Evolutionary conservation across 768 basidiomycete genomes (phyloP).

Genomic region (Pleurotus ostreatus): DNA sequence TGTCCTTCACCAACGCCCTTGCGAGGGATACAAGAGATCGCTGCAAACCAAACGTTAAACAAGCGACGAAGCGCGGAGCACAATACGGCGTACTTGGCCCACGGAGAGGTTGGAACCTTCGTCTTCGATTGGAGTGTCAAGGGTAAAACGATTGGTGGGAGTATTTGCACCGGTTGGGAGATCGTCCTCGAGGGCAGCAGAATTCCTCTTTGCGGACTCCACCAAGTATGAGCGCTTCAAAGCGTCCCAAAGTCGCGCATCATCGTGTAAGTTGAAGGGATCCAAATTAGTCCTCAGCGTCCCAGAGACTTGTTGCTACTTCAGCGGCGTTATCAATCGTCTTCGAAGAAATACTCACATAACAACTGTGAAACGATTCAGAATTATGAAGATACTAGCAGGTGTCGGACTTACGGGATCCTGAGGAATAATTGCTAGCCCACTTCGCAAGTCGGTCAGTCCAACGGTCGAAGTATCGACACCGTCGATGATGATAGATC

Average conservation of each 20-base stretch:
- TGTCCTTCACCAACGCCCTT: constrained; percentile 82
- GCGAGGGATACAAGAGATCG: constrained; percentile 85
- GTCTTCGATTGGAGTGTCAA: constrained; percentile 82
- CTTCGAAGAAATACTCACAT: constrained; percentile 27
- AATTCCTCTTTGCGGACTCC: constrained; percentile 37
- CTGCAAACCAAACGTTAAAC: constrained; percentile 26
- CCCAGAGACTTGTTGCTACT: constrained; percentile 55
- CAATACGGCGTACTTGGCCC: constrained; percentile 40
- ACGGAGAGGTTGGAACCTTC: constrained; percentile 85
- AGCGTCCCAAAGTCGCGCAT: constrained; percentile 84
- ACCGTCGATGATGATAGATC: constrained; percentile 75
- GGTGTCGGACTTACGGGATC: constrained; percentile 52
- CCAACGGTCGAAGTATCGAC: constrained; percentile 84
- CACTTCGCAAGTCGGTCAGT: constrained; percentile 63
- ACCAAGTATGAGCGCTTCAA: constrained; percentile 81
- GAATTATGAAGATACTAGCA: background rate
- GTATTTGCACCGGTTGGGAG: constrained; percentile 37
- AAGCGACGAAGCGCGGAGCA: background rate
- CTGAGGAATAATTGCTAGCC: constrained; percentile 80
- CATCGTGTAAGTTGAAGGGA: constrained; percentile 80
- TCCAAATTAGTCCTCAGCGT: constrained; percentile 86
- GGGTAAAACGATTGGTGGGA: constrained; percentile 62
- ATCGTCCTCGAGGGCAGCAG: constrained; percentile 22
- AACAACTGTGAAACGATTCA: constrained; percentile 30
- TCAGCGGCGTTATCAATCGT: background rate